Base-by-base conservation (phyloP, 2,329 filamentous ascomycete genomes). In the Colletotrichum simmondsii region DNA sequence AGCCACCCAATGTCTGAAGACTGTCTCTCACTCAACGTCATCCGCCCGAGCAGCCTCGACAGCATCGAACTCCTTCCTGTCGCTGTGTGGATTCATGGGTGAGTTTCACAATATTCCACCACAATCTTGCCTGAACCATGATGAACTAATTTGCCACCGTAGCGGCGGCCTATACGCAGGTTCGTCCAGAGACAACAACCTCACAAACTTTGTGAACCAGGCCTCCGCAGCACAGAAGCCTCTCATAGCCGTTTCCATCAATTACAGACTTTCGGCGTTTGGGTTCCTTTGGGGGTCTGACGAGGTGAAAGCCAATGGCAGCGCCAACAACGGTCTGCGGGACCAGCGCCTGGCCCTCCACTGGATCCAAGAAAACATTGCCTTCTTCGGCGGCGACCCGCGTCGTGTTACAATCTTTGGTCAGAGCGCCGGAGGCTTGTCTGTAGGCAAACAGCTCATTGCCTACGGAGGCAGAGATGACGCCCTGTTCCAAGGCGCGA, bases 341-440 rank as follows among this genome's bases (percentile, higher is more conserved):
- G 91, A 93, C 75, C 91, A 93, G 80, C 84, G 90, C n/a, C 85
- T 88, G 42, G 83, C 88, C 2, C 78, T 93, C 49, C 77, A 87
- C 57, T 93, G 92, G 92, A 86, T 92, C 0, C 85, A 89, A 76
- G 80, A 86, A 37, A 83, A 93, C 72, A 92, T 93, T 58, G 78
- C 79, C 32, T 57, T 83, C 79, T 91, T 91, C 74, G 88, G 90
- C 12, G 90, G 91, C 0, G 86, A 92, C 74, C 87, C 89, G 0
- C 77, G 83, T 30, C 87, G 88, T 73, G 87, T 92, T 28, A 87
- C 91, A 0, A 86, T 92, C 59, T 87, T 90, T 72, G 90, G 91
- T 22, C 28, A 49, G 5, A 35, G 28, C 16, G 32, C 58, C 2
- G 58, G 58, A 24, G 58, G 28, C 8, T 24, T 35, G 30, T 61